Conservation (phyloP, 805 yeast species). For the Soucietia sequanensis region DNA sequence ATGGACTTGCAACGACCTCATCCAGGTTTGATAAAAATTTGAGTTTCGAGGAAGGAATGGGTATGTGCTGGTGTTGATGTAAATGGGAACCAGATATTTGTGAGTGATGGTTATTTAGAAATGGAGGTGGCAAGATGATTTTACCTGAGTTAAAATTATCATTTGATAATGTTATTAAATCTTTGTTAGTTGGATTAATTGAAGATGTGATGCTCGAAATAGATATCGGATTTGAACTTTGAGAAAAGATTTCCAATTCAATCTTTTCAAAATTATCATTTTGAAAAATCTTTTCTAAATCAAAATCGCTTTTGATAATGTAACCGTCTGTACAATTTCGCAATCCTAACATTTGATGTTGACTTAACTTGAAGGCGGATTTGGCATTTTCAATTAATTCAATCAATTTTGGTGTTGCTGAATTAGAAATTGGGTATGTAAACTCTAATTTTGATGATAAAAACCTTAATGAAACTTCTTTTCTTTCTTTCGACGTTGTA, state of each 20-base stretch:
- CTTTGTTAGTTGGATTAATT: slow-evolving; percentile 25
- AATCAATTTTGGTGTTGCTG: slow-evolving; percentile 75
- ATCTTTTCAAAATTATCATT: slow-evolving; percentile 26
- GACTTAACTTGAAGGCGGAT: slow-evolving; percentile 53
- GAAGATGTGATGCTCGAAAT: slow-evolving; percentile 36
- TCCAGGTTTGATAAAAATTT: slow-evolving; percentile 20
- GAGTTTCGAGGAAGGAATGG: slow-evolving; percentile 8
- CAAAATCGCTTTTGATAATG: slow-evolving; percentile 31
- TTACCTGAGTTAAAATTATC: slow-evolving; percentile 17
- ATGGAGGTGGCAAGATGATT: slow-evolving; percentile 36
- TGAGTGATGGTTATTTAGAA: slow-evolving; percentile 14
- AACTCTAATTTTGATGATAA: slow-evolving; percentile 58
- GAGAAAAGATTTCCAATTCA: slow-evolving; percentile 38
- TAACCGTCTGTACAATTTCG: slow-evolving; percentile 23
- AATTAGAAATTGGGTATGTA: slow-evolving; percentile 58
- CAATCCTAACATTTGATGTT: slow-evolving; percentile 22
- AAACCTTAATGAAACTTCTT: slow-evolving; percentile 46
- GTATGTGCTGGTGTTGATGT: slow-evolving; percentile 6
- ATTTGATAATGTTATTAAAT: no score
- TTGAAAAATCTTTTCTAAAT: slow-evolving; percentile 37
- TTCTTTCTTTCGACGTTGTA: slow-evolving; percentile 25
- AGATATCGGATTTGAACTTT: slow-evolving; percentile 32
- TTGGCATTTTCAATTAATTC: slow-evolving; percentile 81
- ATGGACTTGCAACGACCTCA: no score
- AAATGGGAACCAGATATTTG: slow-evolving; percentile 5